Evolutionary conservation across 352 stramenopile species (phyloP).

Genomic region (Hyphochytrium catenoides): DNA sequence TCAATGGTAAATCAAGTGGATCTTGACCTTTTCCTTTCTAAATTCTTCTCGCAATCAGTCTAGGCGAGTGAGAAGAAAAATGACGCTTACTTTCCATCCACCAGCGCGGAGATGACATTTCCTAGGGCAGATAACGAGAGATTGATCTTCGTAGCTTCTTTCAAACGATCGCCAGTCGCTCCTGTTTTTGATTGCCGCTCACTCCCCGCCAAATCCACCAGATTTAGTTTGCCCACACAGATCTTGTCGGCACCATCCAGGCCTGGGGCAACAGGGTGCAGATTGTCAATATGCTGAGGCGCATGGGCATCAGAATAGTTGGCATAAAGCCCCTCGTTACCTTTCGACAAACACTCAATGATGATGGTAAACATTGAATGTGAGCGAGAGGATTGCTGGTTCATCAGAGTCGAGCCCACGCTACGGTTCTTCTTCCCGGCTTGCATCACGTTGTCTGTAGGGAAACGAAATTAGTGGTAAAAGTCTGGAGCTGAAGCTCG

Average conservation of each 20-base stretch:
- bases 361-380: constrained; percentile 93
- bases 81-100: constrained; percentile 15
- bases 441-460: constrained; percentile 11
- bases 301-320: too few species aligned
- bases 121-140: constrained; percentile 72
- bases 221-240: constrained; percentile 78
- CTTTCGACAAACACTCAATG: constrained; percentile 53
- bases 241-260: constrained; percentile 64
- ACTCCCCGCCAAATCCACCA: constrained; percentile 82
- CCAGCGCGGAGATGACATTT: constrained; percentile 49
- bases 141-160: constrained; percentile 86
- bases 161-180: constrained; percentile 72
- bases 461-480: not conserved
- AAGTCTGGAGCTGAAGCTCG: not conserved
- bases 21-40: constrained; percentile 1
- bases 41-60: too few species aligned
- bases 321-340: too few species aligned
- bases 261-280: constrained; percentile 16
- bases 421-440: constrained; percentile 73
- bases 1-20: constrained; percentile 16
- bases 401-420: constrained; percentile 81
- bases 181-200: constrained; percentile 85
- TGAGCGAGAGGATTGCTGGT: constrained; percentile 74
- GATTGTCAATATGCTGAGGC: constrained; percentile 7
- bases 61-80: too few species aligned